A percentile compares a stretch with the other conserved stretches of the same genome.
These are phyloP conservation scores for Aquilaria yunnanensis DNA, from an alignment of 345 rosid species.

Conservation along the genomic window DNA sequence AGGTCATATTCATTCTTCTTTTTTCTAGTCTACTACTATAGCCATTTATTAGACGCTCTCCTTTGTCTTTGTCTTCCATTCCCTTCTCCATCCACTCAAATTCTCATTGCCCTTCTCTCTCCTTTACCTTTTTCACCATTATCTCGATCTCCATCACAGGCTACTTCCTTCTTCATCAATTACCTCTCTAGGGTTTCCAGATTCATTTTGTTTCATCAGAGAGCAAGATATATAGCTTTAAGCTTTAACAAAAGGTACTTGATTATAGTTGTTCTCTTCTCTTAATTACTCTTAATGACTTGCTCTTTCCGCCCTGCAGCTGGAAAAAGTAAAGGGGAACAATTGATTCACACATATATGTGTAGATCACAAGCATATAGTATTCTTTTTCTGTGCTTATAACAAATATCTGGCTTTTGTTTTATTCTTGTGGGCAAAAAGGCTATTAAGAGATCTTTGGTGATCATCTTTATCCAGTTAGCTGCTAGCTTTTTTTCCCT, in stretches of 20 bases:
- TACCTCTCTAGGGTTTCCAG: conserved; percentile 40
- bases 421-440: too few relatives aligned
- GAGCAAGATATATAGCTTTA: conserved; percentile 11
- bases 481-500: too few relatives aligned
- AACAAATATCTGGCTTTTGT: too few relatives aligned
- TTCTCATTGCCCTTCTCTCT: conserved; percentile 33
- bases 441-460: too few relatives aligned
- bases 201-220: conserved; percentile 22
- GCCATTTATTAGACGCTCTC: conserved; percentile 34
- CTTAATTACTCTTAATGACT: too few relatives aligned
- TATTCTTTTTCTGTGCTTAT: too few relatives aligned
- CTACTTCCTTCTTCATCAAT: conserved; percentile 4
- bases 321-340: conserved; percentile 20
- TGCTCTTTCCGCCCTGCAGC: conserved; percentile 9
- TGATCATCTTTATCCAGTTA: too few relatives aligned
- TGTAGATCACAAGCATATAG: neutral
- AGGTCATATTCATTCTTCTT: conserved; percentile 58
- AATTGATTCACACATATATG: conserved; percentile 20
- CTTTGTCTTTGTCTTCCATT: conserved; percentile 72
- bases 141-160: conserved; percentile 13
- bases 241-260: too few relatives aligned
- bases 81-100: conserved; percentile 42
- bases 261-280: too few relatives aligned
- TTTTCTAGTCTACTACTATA: conserved; percentile 32
- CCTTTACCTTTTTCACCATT: conserved; percentile 9